Conservation (phyloP, 495 filamentous ascomycete species). For the Pyrenopolyporus hunteri region DNA sequence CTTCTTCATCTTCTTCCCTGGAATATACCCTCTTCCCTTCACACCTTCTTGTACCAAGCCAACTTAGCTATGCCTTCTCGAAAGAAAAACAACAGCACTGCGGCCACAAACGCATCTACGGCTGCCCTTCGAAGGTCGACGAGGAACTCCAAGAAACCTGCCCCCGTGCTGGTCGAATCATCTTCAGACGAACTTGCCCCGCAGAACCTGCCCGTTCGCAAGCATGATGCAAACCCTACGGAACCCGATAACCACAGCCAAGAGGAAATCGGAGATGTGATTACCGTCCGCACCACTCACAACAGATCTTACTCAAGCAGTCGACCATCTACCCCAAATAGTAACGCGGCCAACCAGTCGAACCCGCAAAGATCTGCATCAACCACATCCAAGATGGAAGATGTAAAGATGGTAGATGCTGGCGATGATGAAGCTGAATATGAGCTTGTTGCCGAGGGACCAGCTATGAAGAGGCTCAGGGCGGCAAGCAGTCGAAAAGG, state of each 20-base stretch:
- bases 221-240: not conserved
- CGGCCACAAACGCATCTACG: not conserved
- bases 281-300: constrained; percentile 15
- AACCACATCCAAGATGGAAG: constrained; percentile 13
- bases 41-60: not conserved
- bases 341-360: not conserved
- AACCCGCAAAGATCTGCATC: not conserved
- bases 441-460: constrained; percentile 3
- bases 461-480: constrained; percentile 29
- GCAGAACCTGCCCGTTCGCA: not conserved
- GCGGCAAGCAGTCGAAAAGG: constrained; percentile 18
- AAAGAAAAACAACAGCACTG: constrained; percentile 9
- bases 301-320: constrained; percentile 8
- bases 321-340: constrained; percentile 23
- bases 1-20: too few species aligned
- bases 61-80: constrained; percentile 22
- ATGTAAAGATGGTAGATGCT: constrained; percentile 25
- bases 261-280: constrained; percentile 14
- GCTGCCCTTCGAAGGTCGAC: constrained; percentile 17
- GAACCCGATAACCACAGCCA: not conserved
- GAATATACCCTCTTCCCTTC: not conserved
- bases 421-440: constrained; percentile 27
- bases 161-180: not conserved
- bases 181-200: constrained; percentile 12
- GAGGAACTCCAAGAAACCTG: not conserved